These are phyloP conservation scores for Boletellus ananas DNA, from an alignment of 768 basidiomycete genomes.

Conservation along the genomic window DNA sequence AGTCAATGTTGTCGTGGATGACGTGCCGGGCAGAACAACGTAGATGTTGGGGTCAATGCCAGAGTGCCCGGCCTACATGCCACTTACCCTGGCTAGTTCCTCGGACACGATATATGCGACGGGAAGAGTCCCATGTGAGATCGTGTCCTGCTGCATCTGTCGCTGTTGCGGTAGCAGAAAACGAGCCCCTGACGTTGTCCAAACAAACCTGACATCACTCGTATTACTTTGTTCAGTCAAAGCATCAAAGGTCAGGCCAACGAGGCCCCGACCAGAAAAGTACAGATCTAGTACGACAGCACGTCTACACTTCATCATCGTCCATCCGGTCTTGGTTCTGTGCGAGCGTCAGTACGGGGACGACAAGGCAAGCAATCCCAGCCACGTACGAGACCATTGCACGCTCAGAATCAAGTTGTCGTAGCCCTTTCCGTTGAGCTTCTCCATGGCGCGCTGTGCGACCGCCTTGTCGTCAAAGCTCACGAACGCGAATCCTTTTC, in stretches of 20 bases:
- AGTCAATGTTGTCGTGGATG: neutral
- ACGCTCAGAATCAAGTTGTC: constrained; percentile 82
- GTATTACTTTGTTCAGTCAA: no score
- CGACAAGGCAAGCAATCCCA: neutral
- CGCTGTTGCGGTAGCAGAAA: no score
- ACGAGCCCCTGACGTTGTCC: no score
- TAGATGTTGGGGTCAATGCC: no score
- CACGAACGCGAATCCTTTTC: constrained; percentile 97
- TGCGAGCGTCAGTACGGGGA: neutral
- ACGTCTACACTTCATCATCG: constrained; percentile 17
- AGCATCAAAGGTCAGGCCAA: no score
- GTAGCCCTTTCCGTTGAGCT: constrained; percentile 88
- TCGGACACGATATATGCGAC: constrained; percentile 55
- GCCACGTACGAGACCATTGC: constrained; percentile 59
- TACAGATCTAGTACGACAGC: neutral
- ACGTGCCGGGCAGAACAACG: neutral
- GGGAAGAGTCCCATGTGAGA: neutral
- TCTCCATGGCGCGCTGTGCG: constrained; percentile 88
- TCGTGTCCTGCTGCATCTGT: constrained; percentile 10
- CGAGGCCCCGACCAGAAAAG: no score
- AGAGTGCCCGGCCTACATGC: no score
- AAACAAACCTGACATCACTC: no score
- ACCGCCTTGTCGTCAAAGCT: constrained; percentile 80
- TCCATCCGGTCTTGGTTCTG: constrained; percentile 45
- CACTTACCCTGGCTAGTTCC: constrained; percentile 49